Percentiles rank a stretch among this genome's conserved stretches.
Evolutionary conservation across 345 rosid species (phyloP).

Genomic region (Balakata baccata): DNA sequence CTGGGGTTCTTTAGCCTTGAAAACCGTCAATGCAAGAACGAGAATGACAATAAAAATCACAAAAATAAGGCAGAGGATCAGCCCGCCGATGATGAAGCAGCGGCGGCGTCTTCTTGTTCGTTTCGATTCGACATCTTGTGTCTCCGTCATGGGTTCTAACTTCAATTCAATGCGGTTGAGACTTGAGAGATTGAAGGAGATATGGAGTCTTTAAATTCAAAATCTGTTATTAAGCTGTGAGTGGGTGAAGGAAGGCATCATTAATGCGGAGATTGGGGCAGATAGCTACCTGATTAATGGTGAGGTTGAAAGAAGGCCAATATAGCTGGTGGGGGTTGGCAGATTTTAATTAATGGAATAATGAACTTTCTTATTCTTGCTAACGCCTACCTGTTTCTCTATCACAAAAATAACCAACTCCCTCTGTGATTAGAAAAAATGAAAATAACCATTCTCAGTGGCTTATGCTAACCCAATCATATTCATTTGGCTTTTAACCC

Average conservation of each 20-base stretch:
- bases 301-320: too few species aligned
- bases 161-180: background rate
- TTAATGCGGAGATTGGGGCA: background rate
- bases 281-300: background rate
- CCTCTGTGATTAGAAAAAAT: too few species aligned
- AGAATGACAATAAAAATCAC: constrained; percentile 29
- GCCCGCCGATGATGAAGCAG: constrained; percentile 20
- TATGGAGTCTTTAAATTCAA: too few species aligned
- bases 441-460: too few species aligned
- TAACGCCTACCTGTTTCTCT: background rate
- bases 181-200: too few species aligned
- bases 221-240: too few species aligned
- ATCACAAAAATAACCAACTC: too few species aligned
- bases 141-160: constrained; percentile 11
- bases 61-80: constrained; percentile 23
- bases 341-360: background rate
- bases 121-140: background rate
- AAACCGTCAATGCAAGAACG: constrained; percentile 42
- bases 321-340: constrained; percentile 5
- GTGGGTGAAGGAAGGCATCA: background rate
- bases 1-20: constrained; percentile 39
- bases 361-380: too few species aligned
- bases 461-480: too few species aligned
- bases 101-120: constrained; percentile 13
- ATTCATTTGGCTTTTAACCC: too few species aligned